Percentiles rank a stretch among this genome's conserved stretches.
Evolutionary conservation across 257 asterid species (phyloP).

Genomic region (Mentha longifolia): DNA sequence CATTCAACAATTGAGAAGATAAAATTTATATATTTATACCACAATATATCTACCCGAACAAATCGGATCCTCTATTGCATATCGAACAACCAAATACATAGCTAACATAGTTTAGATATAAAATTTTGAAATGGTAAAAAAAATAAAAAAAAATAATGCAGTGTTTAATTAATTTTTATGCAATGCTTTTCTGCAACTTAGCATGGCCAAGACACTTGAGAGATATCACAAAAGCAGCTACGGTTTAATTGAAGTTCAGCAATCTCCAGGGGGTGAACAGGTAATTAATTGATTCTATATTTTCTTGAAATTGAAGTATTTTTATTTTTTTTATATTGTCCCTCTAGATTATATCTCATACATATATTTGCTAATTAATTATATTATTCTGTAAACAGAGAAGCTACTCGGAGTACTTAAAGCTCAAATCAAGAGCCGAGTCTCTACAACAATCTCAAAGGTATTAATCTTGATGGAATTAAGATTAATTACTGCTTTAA

Average conservation of each 20-base stretch:
- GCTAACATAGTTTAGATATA: neutral
- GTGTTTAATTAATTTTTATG: neutral
- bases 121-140: neutral
- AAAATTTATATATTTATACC: too few species aligned
- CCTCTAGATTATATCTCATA: too few species aligned
- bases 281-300: conserved; percentile 25
- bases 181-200: conserved; percentile 22
- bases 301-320: neutral
- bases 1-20: too few species aligned
- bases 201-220: conserved; percentile 63
- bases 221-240: conserved; percentile 63
- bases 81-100: neutral
- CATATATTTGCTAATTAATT: too few species aligned
- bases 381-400: conserved; percentile 37
- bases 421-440: conserved; percentile 60
- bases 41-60: too few species aligned
- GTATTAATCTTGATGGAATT: conserved; percentile 34
- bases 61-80: too few species aligned
- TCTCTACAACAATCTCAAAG: conserved; percentile 63
- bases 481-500: too few species aligned
- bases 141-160: neutral
- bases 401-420: conserved; percentile 57
- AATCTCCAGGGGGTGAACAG: conserved; percentile 49
- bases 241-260: conserved; percentile 46
- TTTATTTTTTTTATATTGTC: too few species aligned